phyloP scores from a whole-genome alignment of 176 grass and related monocot genomes.

The Juncus effusus region DNA sequence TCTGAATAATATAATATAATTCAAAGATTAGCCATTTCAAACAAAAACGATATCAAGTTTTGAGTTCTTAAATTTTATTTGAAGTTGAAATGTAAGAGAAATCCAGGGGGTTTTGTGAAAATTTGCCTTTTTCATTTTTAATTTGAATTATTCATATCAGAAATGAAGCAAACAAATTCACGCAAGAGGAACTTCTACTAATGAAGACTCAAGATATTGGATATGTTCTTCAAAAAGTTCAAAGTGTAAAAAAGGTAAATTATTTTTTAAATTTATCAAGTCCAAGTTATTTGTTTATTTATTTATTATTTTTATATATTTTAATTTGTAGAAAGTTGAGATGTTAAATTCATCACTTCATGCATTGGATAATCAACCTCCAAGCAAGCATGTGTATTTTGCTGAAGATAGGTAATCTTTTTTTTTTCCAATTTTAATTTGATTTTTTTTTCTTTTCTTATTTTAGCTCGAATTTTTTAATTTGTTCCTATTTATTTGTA shows the following conservation, averaged over 20 bases:
- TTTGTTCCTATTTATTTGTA: slow-evolving; percentile 28
- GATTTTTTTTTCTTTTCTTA: not conserved
- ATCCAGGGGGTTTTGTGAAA: not conserved
- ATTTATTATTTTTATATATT: not conserved
- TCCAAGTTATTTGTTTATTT: not conserved
- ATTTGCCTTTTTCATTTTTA: slow-evolving; percentile 20
- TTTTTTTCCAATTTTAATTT: not conserved
- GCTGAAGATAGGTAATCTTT: slow-evolving; percentile 65
- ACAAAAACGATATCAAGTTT: no score
- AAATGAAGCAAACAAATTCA: slow-evolving; percentile 84
- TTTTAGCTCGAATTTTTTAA: slow-evolving; percentile 3
- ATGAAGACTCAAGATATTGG: slow-evolving; percentile 92
- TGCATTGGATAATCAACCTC: slow-evolving; percentile 50
- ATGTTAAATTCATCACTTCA: slow-evolving; percentile 71
- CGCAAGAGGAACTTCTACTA: slow-evolving; percentile 62
- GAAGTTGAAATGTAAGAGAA: not conserved
- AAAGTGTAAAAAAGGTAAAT: slow-evolving; percentile 87
- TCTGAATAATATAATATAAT: not conserved
- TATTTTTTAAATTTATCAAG: not conserved
- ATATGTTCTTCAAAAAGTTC: slow-evolving; percentile 71
- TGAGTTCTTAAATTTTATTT: no score
- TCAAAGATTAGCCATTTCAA: not conserved
- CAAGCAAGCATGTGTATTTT: slow-evolving; percentile 82
- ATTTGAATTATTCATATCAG: slow-evolving; percentile 35
- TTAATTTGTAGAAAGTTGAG: slow-evolving; percentile 66